Evolutionary conservation across 2,329 filamentous ascomycete species (phyloP).

Genomic region (Didymosphaeria variabile): DNA sequence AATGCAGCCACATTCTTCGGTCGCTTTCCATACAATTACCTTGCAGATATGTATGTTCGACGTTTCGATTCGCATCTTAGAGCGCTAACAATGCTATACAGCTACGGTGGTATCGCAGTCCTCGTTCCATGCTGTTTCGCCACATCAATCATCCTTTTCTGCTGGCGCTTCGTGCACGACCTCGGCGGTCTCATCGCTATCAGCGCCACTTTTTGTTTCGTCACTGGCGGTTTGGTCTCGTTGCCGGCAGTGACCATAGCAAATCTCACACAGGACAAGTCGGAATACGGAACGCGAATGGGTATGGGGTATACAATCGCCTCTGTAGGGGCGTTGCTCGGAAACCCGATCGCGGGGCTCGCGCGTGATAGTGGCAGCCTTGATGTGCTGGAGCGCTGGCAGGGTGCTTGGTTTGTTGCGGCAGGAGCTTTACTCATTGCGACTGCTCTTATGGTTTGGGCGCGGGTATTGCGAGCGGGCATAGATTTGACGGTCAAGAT

Average conservation of each 20-base stretch:
- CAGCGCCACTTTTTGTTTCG: conserved; percentile 51
- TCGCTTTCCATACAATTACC: conserved; percentile 59
- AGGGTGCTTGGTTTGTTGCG: conserved; percentile 27
- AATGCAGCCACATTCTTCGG: conserved; percentile 64
- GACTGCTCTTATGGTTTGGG: conserved; percentile 19
- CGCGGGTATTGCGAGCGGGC: conserved; percentile 18
- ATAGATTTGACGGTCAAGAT: conserved; percentile 12
- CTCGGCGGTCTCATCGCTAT: conserved; percentile 49
- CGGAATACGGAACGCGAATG: conserved; percentile 51
- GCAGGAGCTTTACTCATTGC: conserved; percentile 20
- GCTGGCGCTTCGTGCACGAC: conserved; percentile 61
- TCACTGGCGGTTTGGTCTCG: conserved; percentile 50
- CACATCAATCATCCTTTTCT: conserved; percentile 55
- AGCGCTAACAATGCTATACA: not conserved
- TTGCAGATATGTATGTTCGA: conserved; percentile 56
- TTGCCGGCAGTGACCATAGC: conserved; percentile 51
- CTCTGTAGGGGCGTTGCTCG: conserved; percentile 51
- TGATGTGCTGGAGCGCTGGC: conserved; percentile 49
- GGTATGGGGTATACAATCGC: conserved; percentile 55
- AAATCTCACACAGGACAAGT: conserved; percentile 50
- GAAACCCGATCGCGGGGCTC: conserved; percentile 52
- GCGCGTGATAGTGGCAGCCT: conserved; percentile 40
- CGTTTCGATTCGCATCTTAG: not conserved
- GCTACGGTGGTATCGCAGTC: conserved; percentile 21
- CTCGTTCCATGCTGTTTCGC: conserved; percentile 22